Percentiles rank a stretch among this genome's conserved stretches.
Conservation (phyloP, 1,284 basidiomycete species). For the Singerocomus inundabilis region DNA sequence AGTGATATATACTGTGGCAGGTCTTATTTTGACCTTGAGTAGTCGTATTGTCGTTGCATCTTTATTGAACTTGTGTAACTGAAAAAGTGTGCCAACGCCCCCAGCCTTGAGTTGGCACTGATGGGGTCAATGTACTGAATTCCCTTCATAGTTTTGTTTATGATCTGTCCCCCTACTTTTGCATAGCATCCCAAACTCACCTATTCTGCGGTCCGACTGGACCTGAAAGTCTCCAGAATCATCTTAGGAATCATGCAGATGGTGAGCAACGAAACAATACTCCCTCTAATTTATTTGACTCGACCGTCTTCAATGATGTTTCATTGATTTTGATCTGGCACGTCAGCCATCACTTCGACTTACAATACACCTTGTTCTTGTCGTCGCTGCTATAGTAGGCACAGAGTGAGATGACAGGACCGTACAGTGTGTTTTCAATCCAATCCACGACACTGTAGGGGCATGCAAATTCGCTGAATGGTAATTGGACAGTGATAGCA, state of each 20-base stretch:
- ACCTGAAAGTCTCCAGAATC: constrained; percentile 47
- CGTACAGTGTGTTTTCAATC: not conserved
- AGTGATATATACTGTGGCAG: not conserved
- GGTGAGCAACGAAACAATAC: constrained; percentile 28
- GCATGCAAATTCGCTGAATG: not conserved
- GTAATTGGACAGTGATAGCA: too few relatives aligned
- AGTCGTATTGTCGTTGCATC: not conserved
- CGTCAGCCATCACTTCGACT: too few relatives aligned
- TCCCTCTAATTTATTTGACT: not conserved
- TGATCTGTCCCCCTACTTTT: constrained; percentile 1
- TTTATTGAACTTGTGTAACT: constrained; percentile 1
- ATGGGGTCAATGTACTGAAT: too few relatives aligned
- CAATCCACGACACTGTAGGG: not conserved
- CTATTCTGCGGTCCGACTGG: constrained; percentile 39
- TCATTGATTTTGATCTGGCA: not conserved
- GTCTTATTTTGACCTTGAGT: constrained; percentile 1
- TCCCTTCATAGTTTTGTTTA: constrained; percentile 1
- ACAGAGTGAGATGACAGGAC: not conserved
- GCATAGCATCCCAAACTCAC: not conserved
- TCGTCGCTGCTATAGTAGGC: not conserved
- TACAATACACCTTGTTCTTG: too few relatives aligned
- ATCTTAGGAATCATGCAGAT: constrained; percentile 42
- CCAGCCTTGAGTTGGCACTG: too few relatives aligned
- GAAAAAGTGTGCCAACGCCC: not conserved
- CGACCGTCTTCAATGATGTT: not conserved